These are phyloP conservation scores for Mycena leptocephala DNA, from an alignment of 768 basidiomycete species.

Conservation along the genomic window DNA sequence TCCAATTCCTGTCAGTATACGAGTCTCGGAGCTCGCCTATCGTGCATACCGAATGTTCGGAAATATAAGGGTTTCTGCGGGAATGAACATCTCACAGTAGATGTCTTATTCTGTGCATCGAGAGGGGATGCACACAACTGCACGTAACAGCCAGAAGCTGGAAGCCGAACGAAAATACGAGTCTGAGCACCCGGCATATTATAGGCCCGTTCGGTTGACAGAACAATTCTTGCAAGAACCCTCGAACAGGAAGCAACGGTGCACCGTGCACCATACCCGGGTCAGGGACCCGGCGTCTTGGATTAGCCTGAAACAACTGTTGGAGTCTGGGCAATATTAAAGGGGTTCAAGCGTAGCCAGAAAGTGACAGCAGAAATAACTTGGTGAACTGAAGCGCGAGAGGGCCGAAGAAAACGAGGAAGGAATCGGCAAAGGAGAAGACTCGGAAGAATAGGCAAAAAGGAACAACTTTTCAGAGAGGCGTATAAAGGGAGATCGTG, in stretches of 20 bases:
- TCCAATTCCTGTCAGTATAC: neutral
- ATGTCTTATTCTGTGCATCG: neutral
- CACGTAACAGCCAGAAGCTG: neutral
- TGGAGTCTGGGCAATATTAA: constrained; percentile 1
- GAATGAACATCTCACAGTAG: neutral
- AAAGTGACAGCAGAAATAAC: constrained; percentile 1
- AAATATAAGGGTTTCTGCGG: neutral
- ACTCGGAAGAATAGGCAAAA: neutral
- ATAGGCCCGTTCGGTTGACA: neutral
- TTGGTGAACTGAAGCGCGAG: neutral
- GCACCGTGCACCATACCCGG: neutral
- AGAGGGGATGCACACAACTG: neutral
- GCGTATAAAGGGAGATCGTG: too few species aligned
- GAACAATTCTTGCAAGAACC: neutral
- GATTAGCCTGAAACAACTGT: constrained; percentile 2
- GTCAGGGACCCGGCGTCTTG: neutral
- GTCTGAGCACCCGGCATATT: neutral
- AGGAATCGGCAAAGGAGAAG: neutral
- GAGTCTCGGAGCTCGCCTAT: neutral
- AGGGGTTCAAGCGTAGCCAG: constrained; percentile 1
- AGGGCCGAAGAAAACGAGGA: neutral
- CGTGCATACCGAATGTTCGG: neutral
- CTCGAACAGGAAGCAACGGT: neutral
- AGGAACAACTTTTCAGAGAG: neutral
- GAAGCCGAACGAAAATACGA: neutral